Evolutionary conservation across 192 early-diverging fungal species (phyloP), one percentile per base, ranked within the genome.

Genomic region (Dissophora globulifera): DNA sequence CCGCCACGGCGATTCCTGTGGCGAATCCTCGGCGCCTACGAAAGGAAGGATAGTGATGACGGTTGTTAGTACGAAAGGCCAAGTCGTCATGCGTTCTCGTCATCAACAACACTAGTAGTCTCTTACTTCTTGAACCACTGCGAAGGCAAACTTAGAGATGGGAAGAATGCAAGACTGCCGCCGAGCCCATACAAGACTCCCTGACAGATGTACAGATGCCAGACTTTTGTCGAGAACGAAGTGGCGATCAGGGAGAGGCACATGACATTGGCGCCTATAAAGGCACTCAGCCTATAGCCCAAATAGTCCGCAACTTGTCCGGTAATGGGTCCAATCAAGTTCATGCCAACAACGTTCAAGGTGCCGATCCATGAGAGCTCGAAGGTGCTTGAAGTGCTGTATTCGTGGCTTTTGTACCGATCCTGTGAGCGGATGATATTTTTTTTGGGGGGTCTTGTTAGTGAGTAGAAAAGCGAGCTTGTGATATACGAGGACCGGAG

Each of bases 361-460:
- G 86, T 85, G 17, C 86, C 85, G 11, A 86, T 55, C 82, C 81
- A 84, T 7, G 86, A 52, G n/a, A 88, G 68, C 25, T 78, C 61
- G 16, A 83, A 83, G 46, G 79, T 75, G 11, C 69, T 33, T 45
- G 82, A 75, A 26, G 79, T 53, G 12, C 71, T 66, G 35, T 75
- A 75, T 20, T 75, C 62, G 30, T 75, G 55, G 3, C 25, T 60
- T 22, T 53, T 65, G n/a, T 75, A 75, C 16, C 63, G 62, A 23
- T 75, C 62, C 71, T 75, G 46, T 20, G 19, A 30, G 19, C 4
- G 35, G n/a, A n/a, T n/a, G n/a, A n/a, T n/a, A n/a, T n/a, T n/a
- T n/a, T n/a, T n/a, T n/a, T n/a, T n/a, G n/a, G n/a, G n/a, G n/a
- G n/a, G n/a, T n/a, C n/a, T n/a, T n/a, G n/a, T n/a, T n/a, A n/a